phyloP scores from a whole-genome alignment of 2,329 filamentous ascomycete species.

The Nemania abortiva region DNA sequence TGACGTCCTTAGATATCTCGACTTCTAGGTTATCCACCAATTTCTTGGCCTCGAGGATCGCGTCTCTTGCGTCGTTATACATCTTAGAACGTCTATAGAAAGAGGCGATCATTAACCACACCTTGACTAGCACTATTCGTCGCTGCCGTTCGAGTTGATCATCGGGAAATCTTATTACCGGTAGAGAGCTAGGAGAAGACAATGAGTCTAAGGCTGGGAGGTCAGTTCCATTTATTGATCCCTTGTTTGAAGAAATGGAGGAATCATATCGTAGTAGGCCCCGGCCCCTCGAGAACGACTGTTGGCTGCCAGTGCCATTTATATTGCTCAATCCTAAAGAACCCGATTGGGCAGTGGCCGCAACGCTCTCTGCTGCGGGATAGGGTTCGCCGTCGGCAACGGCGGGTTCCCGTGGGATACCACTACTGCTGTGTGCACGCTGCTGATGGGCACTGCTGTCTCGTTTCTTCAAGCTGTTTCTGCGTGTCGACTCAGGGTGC shows the following conservation, averaged over 20 bases:
- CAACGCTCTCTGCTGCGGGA: constrained; percentile 61
- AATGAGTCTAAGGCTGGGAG: constrained; percentile 57
- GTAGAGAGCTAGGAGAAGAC: constrained; percentile 61
- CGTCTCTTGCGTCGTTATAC: constrained; percentile 82
- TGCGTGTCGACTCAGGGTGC: constrained; percentile 62
- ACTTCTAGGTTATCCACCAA: constrained; percentile 78
- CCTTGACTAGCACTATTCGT: constrained; percentile 72
- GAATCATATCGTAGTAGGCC: constrained; percentile 61
- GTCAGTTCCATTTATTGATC: constrained; percentile 57
- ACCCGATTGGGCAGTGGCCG: constrained; percentile 54
- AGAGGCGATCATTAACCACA: constrained; percentile 91
- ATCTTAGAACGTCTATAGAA: constrained; percentile 87
- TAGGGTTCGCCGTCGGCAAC: constrained; percentile 64
- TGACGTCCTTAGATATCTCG: constrained; percentile 72
- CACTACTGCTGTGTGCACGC: constrained; percentile 59
- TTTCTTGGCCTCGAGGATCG: constrained; percentile 83
- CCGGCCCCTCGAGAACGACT: constrained; percentile 59
- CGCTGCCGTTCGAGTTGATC: constrained; percentile 65
- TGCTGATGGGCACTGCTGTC: constrained; percentile 63
- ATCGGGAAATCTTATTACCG: constrained; percentile 66
- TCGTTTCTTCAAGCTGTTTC: constrained; percentile 66
- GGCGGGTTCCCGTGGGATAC: constrained; percentile 55
- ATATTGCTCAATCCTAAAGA: constrained; percentile 60
- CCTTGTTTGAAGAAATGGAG: constrained; percentile 57
- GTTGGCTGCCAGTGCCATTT: constrained; percentile 55